Evolutionary conservation across 768 basidiomycete genomes (phyloP).

Genomic region (Thelephora ganbajun): DNA sequence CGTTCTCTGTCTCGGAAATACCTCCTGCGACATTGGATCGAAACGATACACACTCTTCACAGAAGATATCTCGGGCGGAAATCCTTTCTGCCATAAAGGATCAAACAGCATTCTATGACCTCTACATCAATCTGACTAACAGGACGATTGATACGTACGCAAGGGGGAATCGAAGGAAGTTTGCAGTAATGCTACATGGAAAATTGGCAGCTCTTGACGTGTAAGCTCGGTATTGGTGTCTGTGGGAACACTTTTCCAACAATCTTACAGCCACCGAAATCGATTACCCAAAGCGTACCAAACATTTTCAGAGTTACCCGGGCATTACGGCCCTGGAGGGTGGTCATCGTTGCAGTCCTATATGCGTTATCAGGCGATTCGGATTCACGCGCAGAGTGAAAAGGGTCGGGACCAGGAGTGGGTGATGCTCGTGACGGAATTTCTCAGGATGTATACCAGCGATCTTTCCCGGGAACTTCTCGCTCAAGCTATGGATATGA

Average conservation of each 20-base stretch:
- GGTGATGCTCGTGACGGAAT: slow-evolving; percentile 66
- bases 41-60: slow-evolving; percentile 13
- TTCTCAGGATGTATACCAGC: slow-evolving; percentile 55
- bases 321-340: slow-evolving; percentile 69
- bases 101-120: slow-evolving; percentile 53
- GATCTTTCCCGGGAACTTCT: slow-evolving; percentile 38
- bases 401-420: slow-evolving; percentile 62
- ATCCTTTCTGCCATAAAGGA: slow-evolving; percentile 44
- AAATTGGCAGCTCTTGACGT: slow-evolving; percentile 78
- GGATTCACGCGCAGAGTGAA: slow-evolving; percentile 43
- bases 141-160: slow-evolving; percentile 77
- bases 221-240: slow-evolving; percentile 33
- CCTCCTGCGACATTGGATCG: slow-evolving; percentile 7
- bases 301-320: slow-evolving; percentile 69
- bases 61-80: slow-evolving; percentile 41
- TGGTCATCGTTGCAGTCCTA: slow-evolving; percentile 74
- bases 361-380: slow-evolving; percentile 64
- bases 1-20: slow-evolving; percentile 48
- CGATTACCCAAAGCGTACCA: slow-evolving; percentile 48
- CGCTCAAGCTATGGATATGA: slow-evolving; percentile 34
- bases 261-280: slow-evolving; percentile 45
- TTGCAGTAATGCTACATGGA: slow-evolving; percentile 75
- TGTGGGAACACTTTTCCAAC: background rate
- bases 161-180: slow-evolving; percentile 71
- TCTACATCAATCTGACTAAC: slow-evolving; percentile 65